Base-by-base conservation (phyloP, 192 early-diverging fungal species). In the Globomyces pollinis-pini region DNA sequence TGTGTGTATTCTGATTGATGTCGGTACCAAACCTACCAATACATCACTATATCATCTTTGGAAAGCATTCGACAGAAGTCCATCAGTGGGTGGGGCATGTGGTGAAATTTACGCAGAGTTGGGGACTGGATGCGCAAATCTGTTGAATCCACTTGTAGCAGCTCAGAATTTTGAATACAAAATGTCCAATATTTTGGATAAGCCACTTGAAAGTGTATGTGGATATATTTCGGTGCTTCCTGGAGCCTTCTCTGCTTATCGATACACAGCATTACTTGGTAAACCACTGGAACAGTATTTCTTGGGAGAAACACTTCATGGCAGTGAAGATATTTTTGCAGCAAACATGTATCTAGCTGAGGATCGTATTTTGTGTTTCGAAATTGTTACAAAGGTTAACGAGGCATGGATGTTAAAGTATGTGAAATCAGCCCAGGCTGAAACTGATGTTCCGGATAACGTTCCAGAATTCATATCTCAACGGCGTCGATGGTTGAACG, bases 171-270 rank as follows among this genome's bases (percentile, higher is more conserved):
- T 89, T 71, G 88, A 90, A 63, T 89, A 86, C 76, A 87, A 87
- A 89, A 96, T 95, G 80, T 88, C 86, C 39, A 80, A 78, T 60
- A 86, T 87, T 53, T 65, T 89, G n/a, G 86, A 88, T 60, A 89
- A 89, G 55, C 84, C 87, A 26, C 73, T 89, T 39, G 88, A 90
- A 62, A 90, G 88, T 15, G 84, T 93, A 15, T 94, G 92, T 79
- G 93, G 93, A 28, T 93, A 93, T 73, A 96, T 96, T 52, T 89
- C 90, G 0, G 94, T 94, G 49, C 76, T 96, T 4, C 94, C 94
- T 6, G 87, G 88, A 63, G 87, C 87, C 1, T 91, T 91, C 42
- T 86, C 83, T 13, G 88, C 88, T 2, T 91, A 91, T 60, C 82
- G 88, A 11, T 91, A 84, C 52, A 36, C 38, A 15, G 88, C 88